Conservation (phyloP, 129 eudicot genomes). For the Apium graveolens region DNA sequence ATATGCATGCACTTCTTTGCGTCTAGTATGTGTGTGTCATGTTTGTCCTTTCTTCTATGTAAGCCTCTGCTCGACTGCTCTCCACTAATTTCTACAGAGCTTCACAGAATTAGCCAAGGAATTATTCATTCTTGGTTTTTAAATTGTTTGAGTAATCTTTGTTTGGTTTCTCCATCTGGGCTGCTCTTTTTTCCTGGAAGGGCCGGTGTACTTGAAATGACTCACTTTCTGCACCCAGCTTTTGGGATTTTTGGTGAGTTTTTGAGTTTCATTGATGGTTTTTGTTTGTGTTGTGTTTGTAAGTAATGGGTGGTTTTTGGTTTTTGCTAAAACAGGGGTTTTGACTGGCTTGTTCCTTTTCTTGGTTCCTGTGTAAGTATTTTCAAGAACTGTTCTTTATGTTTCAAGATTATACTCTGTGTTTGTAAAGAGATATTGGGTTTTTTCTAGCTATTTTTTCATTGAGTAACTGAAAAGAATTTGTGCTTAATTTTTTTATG, state of each 20-base stretch:
- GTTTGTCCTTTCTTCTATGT: neutral
- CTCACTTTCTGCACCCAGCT: neutral
- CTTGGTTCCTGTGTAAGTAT: slow-evolving; percentile 71
- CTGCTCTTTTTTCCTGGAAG: slow-evolving; percentile 14
- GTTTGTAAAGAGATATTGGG: neutral
- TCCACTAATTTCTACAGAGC: no score
- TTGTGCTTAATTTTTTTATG: neutral
- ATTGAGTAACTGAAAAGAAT: neutral
- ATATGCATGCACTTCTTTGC: no score
- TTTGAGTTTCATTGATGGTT: slow-evolving; percentile 3
- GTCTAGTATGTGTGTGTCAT: neutral
- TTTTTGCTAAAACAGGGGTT: slow-evolving; percentile 39
- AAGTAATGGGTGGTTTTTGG: neutral
- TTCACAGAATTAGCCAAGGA: neutral
- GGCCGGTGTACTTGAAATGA: neutral
- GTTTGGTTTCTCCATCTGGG: slow-evolving; percentile 16
- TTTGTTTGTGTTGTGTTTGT: neutral
- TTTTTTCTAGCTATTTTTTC: neutral
- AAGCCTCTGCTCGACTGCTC: neutral
- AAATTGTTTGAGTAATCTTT: neutral
- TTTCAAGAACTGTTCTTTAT: neutral
- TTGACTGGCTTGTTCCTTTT: slow-evolving; percentile 75
- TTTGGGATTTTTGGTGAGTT: slow-evolving; percentile 5
- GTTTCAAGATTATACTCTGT: slow-evolving; percentile 4
- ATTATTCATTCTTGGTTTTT: neutral